phyloP scores from a whole-genome alignment of 148 eudicot species.

The Heliosperma pusillum region DNA sequence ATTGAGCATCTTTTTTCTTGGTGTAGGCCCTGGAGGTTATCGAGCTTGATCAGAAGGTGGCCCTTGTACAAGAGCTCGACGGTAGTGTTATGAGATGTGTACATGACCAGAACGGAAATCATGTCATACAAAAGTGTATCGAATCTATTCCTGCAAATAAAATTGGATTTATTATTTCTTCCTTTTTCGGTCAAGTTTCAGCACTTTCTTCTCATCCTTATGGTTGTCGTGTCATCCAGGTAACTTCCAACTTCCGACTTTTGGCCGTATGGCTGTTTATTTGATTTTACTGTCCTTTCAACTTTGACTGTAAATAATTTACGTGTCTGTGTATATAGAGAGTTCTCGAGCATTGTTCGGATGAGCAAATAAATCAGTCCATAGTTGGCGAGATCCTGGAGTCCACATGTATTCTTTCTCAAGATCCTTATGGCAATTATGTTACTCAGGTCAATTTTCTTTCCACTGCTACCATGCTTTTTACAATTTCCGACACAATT shows the following conservation, averaged over 20 bases:
- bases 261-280: neutral
- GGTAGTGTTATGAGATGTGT: constrained; percentile 80
- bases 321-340: constrained; percentile 39
- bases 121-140: constrained; percentile 89
- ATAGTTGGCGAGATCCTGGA: constrained; percentile 78
- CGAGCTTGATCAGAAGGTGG: constrained; percentile 70
- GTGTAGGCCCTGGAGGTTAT: constrained; percentile 88
- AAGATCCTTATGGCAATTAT: constrained; percentile 87
- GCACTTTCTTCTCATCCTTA: constrained; percentile 80
- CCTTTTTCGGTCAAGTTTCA: constrained; percentile 69
- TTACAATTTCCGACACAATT: neutral
- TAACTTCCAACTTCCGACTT: constrained; percentile 17
- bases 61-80: constrained; percentile 73
- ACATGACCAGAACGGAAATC: constrained; percentile 92
- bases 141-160: constrained; percentile 65
- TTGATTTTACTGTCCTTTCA: neutral
- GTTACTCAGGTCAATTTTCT: constrained; percentile 59
- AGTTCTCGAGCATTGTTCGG: constrained; percentile 76
- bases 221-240: constrained; percentile 98
- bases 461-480: neutral
- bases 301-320: neutral
- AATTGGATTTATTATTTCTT: constrained; percentile 57
- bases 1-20: neutral
- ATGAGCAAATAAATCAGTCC: constrained; percentile 44
- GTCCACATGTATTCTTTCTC: constrained; percentile 60